Base-by-base conservation (phyloP, 192 early-diverging fungal species). In the Coemansia umbellata region DNA sequence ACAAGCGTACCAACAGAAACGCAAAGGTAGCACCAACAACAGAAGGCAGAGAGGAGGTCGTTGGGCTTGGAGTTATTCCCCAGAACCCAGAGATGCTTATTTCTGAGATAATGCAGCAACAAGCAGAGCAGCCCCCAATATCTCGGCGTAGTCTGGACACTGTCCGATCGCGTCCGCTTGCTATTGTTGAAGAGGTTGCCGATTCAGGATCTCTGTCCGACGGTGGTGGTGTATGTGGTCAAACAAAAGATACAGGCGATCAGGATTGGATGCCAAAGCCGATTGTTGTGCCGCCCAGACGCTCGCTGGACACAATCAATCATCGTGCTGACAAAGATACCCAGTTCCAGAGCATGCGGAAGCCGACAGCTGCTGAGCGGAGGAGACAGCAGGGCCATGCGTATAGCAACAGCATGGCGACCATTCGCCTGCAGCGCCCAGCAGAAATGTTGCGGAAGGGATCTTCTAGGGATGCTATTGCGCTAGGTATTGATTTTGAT, bases 401-500 rank as follows among this genome's bases (percentile, higher is more conserved):
- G 50, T 51, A 51, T 41, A 73, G 55, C 58, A 67, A 21, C 47
- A 71, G 63, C 61, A 57, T 56, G 40, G 78, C 47, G 36, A 79
- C 58, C 45, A 79, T 58, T 63, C 79, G 66, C 55, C 59, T 57
- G 69, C 81, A 52, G 76, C 81, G 50, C 47, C 78, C 58, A 40
- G 62, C 23, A 56, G 71, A 65, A 63, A 62, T 63, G 50, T 55
- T 33, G 74, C 75, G 48, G 35, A 80, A 56, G 66, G 65, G 65
- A 2, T 74, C 71, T 27, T 63, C 65, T 24, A 55, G 71, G 18
- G 71, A 74, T 26, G 71, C 71, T 2, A 60, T 74, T 32, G 71
- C 71, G 14, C 60, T 74, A 27, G 71, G 60, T 14, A 67, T 74
- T 21, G 71, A 74, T 27, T 74, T 74, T 68, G 71, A 74, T 47